phyloP scores from a whole-genome alignment of 331 rosid genomes.

The Arachis monticola region DNA sequence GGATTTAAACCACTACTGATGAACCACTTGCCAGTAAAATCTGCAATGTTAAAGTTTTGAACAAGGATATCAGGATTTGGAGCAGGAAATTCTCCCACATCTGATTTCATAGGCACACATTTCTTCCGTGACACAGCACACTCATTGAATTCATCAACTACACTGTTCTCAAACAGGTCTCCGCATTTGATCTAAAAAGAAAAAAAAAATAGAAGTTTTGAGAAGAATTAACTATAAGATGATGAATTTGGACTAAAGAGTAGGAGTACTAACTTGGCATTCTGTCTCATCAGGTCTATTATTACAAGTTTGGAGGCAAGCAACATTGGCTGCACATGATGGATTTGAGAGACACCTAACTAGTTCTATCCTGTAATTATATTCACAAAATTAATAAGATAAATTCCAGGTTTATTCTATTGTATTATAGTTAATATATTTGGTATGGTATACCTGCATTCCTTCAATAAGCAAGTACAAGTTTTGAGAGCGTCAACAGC shows the following conservation, averaged over 20 bases:
- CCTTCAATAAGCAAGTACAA: slow-evolving; percentile 91
- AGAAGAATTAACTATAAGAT: slow-evolving; percentile 25
- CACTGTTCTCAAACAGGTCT: slow-evolving; percentile 84
- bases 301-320: slow-evolving; percentile 98
- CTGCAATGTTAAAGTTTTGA: slow-evolving; percentile 66
- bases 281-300: slow-evolving; percentile 95
- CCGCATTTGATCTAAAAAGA: slow-evolving; percentile 84
- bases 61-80: slow-evolving; percentile 87
- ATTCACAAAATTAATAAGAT: slow-evolving; percentile 33
- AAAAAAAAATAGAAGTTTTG: slow-evolving; percentile 15
- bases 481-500: slow-evolving; percentile 96
- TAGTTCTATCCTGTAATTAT: slow-evolving; percentile 76
- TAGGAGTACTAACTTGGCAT: slow-evolving; percentile 72
- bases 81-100: slow-evolving; percentile 88
- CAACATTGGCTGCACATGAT: slow-evolving; percentile 89
- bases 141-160: slow-evolving; percentile 92
- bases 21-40: slow-evolving; percentile 93
- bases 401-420: slow-evolving; percentile 4
- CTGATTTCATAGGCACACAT: slow-evolving; percentile 93
- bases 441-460: slow-evolving; percentile 73
- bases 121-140: slow-evolving; percentile 95
- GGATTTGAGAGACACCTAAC: slow-evolving; percentile 87
- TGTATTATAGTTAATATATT: neutral
- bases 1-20: slow-evolving; percentile 92
- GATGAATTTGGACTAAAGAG: slow-evolving; percentile 14